A percentile compares a stretch with the other conserved stretches of the same genome.
phyloP scores from a whole-genome alignment of 345 rosid species.

The Heritiera fomes region DNA sequence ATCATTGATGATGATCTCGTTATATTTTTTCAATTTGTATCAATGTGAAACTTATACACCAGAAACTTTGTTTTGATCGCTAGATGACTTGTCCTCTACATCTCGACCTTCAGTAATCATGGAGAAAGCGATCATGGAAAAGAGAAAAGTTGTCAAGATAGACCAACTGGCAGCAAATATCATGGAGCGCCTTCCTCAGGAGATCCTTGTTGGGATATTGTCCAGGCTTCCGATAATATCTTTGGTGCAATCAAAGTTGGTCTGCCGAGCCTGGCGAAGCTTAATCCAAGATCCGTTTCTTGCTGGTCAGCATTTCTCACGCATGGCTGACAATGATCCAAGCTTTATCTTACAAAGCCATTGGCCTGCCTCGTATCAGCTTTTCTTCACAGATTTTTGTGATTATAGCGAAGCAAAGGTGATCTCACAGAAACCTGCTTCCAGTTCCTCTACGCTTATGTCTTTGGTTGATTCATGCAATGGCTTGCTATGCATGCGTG shows the following conservation, averaged over 20 bases:
- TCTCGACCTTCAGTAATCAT: too few species aligned
- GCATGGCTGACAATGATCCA: conserved; percentile 25
- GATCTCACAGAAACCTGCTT: conserved; percentile 36
- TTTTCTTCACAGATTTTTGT: conserved; percentile 44
- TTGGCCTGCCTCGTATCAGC: conserved; percentile 41
- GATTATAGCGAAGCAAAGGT: conserved; percentile 11
- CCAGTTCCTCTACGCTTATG: conserved; percentile 29
- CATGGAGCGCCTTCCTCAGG: conserved; percentile 57
- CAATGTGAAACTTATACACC: too few species aligned
- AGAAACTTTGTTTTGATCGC: too few species aligned
- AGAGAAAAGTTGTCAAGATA: too few species aligned
- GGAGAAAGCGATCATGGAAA: too few species aligned
- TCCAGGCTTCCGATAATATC: conserved; percentile 57
- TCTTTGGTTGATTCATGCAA: conserved; percentile 13
- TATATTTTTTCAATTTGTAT: too few species aligned
- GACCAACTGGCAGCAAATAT: too few species aligned
- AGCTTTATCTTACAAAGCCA: conserved; percentile 64
- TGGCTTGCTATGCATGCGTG: conserved; percentile 26
- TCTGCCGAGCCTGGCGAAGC: conserved; percentile 48
- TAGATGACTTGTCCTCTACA: too few species aligned
- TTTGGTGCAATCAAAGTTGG: conserved; percentile 47
- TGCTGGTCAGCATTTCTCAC: conserved; percentile 27
- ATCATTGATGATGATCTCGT: too few species aligned
- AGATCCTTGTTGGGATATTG: conserved; percentile 53
- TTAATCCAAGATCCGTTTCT: conserved; percentile 44